Percentiles rank a stretch among this genome's conserved stretches.
These are phyloP conservation scores for Vitis rotundifolia DNA, from an alignment of 164 flowering plant species.

Conservation along the genomic window DNA sequence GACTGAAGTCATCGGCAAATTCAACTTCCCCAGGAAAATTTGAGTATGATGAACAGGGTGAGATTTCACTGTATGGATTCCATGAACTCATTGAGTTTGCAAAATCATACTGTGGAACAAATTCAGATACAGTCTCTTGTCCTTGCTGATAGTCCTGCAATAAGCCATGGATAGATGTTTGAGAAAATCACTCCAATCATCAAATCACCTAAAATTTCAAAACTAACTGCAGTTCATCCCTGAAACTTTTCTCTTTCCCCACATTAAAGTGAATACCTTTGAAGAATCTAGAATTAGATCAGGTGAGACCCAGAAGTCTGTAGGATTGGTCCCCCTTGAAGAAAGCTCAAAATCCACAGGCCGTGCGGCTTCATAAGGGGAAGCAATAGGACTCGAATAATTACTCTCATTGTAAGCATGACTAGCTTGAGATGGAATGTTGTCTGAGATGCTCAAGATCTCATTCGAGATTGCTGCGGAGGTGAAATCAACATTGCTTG, in stretches of 20 bases:
- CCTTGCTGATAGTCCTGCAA: slow-evolving; percentile 44
- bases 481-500: slow-evolving; percentile 27
- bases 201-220: not conserved
- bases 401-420: slow-evolving; percentile 32
- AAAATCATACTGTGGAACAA: slow-evolving; percentile 25
- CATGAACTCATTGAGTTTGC: slow-evolving; percentile 31
- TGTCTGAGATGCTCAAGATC: slow-evolving; percentile 26
- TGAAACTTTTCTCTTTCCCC: not conserved
- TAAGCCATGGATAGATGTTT: slow-evolving; percentile 1
- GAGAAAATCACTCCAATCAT: not conserved
- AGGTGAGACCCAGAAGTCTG: slow-evolving; percentile 50
- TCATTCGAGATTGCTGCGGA: slow-evolving; percentile 30
- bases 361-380: slow-evolving; percentile 39
- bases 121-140: slow-evolving; percentile 25
- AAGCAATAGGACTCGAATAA: slow-evolving; percentile 49
- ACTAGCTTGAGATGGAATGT: slow-evolving; percentile 33
- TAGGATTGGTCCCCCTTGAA: slow-evolving; percentile 20
- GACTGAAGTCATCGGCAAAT: slow-evolving; percentile 33
- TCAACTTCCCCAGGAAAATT: slow-evolving; percentile 51
- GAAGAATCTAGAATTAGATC: slow-evolving; percentile 67
- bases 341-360: slow-evolving; percentile 28
- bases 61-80: slow-evolving; percentile 36
- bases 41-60: slow-evolving; percentile 47
- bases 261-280: slow-evolving; percentile 36
- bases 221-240: not conserved